Evolutionary conservation across 1,284 basidiomycete species (phyloP), one percentile per base, ranked within the genome.

Genomic region (Athelia sp.): DNA sequence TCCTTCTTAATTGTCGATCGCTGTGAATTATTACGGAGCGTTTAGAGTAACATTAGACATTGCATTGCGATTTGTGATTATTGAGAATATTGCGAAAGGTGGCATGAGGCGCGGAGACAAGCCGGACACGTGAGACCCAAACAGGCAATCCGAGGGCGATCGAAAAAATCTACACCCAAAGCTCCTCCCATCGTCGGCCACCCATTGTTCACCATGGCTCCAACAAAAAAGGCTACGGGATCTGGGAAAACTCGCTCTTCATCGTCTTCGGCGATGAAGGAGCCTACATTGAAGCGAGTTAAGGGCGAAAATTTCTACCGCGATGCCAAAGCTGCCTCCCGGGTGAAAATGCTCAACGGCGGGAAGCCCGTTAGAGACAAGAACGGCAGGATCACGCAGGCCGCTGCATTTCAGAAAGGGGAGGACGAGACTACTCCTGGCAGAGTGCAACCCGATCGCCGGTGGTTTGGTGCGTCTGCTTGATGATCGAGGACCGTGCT

Each of bases 271-370:
- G 73, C 77, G 10, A 6, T 21, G 15, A 40, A 40, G 19, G 72
- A 75, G 18, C 59, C 78, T 1, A 72, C 77, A 9, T 70, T 92
- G 49, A 82, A 84, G 62, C 85, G 79, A 62, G 82, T 90, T 56
- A 94, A 90, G 68, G 91, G 91, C 59, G 90, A 93, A 72, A 95
- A 93, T 66, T 95, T 94, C 70, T 95, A 94, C 69, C 87, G 90
- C 67, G 81, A 92, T 87, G 91, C 90, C 43, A 97, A 96, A 66
- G 76, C 84, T 56, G 91, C 85, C 26, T 74, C 77, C 32, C 75
- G 86, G 52, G 79, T 93, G 48, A 96, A 95, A 75, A 89, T 98
- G 88, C 79, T 96, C 56, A 90, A 80, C 57, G 87, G 93, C 52
- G 92, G 92, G 43, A 94, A 93, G 71, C 83, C 94, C 50, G 78